Evolutionary conservation across 2,329 filamentous ascomycete genomes (phyloP).

Genomic region (Talaromyces verruculosus): DNA sequence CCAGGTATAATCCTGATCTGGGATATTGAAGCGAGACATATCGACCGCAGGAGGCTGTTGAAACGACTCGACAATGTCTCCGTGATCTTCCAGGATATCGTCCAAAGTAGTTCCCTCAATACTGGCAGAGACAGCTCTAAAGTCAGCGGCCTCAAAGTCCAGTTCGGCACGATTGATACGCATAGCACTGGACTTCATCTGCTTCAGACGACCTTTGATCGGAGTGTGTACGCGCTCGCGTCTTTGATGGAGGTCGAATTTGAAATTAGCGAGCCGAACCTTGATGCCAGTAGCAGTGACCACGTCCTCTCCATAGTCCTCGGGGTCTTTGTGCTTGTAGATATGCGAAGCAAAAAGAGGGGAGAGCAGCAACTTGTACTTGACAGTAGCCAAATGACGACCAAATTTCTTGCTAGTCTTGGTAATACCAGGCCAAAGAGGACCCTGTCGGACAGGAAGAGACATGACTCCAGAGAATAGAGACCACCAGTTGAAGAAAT

Average conservation of each 20-base stretch:
- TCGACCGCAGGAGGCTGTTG: conserved; percentile 57
- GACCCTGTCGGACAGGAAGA: conserved; percentile 87
- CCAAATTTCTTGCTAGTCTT: conserved; percentile 99
- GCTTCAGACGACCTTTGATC: conserved; percentile 71
- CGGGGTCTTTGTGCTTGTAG: conserved; percentile 95
- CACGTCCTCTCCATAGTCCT: conserved; percentile 74
- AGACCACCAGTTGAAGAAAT: conserved; percentile 98
- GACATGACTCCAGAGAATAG: conserved; percentile 95
- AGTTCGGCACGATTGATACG: conserved; percentile 93
- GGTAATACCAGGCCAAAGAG: conserved; percentile 85
- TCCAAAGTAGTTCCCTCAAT: conserved; percentile 78
- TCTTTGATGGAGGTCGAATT: conserved; percentile 92
- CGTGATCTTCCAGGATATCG: conserved; percentile 62
- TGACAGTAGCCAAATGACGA: conserved; percentile 94
- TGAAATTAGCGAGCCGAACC: conserved; percentile 92
- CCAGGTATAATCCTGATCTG: conserved; percentile 93
- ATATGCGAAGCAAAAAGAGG: conserved; percentile 94
- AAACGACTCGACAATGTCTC: conserved; percentile 60
- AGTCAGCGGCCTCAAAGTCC: conserved; percentile 86
- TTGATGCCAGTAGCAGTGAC: conserved; percentile 96
- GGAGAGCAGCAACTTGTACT: conserved; percentile 90
- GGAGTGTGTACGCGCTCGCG: conserved; percentile 86
- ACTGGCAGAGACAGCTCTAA: conserved; percentile 87
- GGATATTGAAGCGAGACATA: conserved; percentile 88
- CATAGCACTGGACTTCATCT: conserved; percentile 84